phyloP scores from a whole-genome alignment of 192 early-diverging fungal genomes.

The Rhizoclosmatium sp. region DNA sequence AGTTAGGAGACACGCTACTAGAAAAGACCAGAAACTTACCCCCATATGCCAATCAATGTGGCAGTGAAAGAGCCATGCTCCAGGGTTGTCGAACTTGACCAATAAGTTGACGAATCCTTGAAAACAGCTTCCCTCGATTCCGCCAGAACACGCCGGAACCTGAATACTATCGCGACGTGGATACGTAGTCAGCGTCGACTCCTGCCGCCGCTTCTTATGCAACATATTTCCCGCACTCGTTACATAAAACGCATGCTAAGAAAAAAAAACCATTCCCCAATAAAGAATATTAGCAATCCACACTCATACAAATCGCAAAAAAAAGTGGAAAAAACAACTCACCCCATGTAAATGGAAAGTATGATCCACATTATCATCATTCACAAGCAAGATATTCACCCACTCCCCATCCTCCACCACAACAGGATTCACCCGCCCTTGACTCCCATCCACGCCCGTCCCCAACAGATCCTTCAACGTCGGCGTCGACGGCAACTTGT shows the following conservation, averaged over 20 bases:
- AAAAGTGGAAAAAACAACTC: not conserved
- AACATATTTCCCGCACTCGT: not conserved
- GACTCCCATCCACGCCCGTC: not conserved
- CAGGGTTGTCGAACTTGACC: slow-evolving; percentile 70
- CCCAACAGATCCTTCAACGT: not conserved
- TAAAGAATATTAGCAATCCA: not conserved
- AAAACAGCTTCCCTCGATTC: not conserved
- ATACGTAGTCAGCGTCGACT: not conserved
- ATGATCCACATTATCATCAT: slow-evolving; percentile 6
- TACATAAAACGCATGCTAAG: not conserved
- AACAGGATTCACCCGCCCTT: not conserved
- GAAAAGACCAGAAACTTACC: no score
- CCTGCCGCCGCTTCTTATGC: not conserved
- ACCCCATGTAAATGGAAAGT: slow-evolving; percentile 18
- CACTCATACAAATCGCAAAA: not conserved
- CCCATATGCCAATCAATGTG: slow-evolving; percentile 75
- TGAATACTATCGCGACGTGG: slow-evolving; percentile 3
- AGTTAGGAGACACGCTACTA: not conserved
- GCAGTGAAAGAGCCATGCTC: slow-evolving; percentile 88
- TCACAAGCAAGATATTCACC: not conserved
- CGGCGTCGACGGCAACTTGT: not conserved
- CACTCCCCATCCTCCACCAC: not conserved
- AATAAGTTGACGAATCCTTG: not conserved
- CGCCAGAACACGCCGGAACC: not conserved
- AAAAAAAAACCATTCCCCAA: not conserved